Evolutionary conservation across 345 rosid species (phyloP).

Genomic region (Pseudoturritis turrita): DNA sequence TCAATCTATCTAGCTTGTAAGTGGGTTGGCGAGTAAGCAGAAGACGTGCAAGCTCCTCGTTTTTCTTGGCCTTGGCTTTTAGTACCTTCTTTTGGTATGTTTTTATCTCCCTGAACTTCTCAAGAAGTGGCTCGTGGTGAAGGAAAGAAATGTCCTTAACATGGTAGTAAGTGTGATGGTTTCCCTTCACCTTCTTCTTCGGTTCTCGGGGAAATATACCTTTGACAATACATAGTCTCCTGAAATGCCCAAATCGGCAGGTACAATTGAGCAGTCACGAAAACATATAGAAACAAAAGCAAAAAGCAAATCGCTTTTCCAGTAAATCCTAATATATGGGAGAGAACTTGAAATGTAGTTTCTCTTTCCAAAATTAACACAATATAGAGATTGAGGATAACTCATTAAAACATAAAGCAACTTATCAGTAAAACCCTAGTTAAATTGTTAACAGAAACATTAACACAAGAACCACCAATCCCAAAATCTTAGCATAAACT

Average conservation of each 20-base stretch:
- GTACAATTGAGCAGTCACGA: not conserved
- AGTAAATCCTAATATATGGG: too few relatives aligned
- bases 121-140: conserved; percentile 82
- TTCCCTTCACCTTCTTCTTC: conserved; percentile 90
- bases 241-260: conserved; percentile 23
- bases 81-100: conserved; percentile 67
- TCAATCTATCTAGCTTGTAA: conserved; percentile 59
- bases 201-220: conserved; percentile 93
- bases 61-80: conserved; percentile 79
- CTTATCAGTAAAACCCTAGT: not conserved
- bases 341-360: too few relatives aligned
- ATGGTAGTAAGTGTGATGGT: conserved; percentile 93
- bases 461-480: not conserved
- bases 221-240: conserved; percentile 78
- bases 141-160: conserved; percentile 81
- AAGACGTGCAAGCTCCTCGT: conserved; percentile 62
- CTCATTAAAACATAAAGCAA: not conserved
- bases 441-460: not conserved
- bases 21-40: conserved; percentile 68
- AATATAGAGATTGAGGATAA: not conserved
- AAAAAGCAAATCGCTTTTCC: too few relatives aligned
- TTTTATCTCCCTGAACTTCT: conserved; percentile 74
- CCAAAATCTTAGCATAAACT: not conserved
- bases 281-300: not conserved
- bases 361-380: too few relatives aligned